Evolutionary conservation across 148 eudicot genomes (phyloP), one percentile per base, ranked within the genome.

Genomic region (Vaccinium myrtillus): DNA sequence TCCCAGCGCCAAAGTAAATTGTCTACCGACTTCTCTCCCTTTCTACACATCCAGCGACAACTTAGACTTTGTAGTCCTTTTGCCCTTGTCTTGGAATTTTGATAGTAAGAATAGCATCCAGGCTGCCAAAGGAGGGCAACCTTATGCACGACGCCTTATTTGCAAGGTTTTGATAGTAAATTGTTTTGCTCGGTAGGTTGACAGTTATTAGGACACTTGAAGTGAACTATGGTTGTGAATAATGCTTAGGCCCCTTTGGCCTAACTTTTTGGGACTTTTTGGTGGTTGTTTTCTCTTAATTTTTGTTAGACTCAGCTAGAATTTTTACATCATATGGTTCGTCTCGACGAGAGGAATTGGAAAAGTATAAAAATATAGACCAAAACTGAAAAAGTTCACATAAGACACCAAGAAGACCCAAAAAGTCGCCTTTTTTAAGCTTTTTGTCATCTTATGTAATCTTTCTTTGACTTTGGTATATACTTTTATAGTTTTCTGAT

Each of bases 71-170:
- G 69, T 19, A 61, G 23, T n/a, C 11, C 21, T 18, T 73, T 70
- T 73, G 43, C 77, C 49, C 77, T 14, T 15, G 48, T 73, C 46
- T 16, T 73, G 0, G 30, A 27, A 27, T 27, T 27, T 27, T 32
- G 19, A 32, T 36, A 15, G 73, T 73, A 14, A 73, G 75, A 73
- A 73, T 73, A 73, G 77, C 11, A 73, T 73, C 77, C 46, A 73
- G 50, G 50, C 21, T 32, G 77, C 49, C 10, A 36, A 73, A 73
- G 15, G 77, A 16, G n/a, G 21, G 77, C 12, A 81, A 81, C 49
- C 12, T 30, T n/a, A 9, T 80, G 14, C 51, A 16, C 18, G 16
- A 43, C 21, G 8, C 53, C 77, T 82, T 15, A 65, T 65, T 46
- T 81, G 13, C 25, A 13, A 48, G 76, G 36, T 25, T 67, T 25